Conservation (phyloP, 768 basidiomycete species). For the Rhizopogon vesiculosus region DNA sequence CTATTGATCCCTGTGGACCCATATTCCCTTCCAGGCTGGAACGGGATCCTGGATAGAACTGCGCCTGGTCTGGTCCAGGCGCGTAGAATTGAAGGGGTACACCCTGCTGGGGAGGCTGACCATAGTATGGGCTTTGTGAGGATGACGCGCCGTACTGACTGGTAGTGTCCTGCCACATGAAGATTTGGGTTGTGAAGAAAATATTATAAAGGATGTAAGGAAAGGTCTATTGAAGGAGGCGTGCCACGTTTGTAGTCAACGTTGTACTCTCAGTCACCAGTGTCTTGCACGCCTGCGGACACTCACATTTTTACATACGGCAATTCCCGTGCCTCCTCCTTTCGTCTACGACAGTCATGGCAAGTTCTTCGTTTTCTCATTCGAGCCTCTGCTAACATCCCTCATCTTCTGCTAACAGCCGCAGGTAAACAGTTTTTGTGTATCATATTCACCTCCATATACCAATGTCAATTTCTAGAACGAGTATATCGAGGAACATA, state of each 20-base stretch:
- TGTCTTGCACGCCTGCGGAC: too few relatives aligned
- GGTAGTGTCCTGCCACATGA: slow-evolving; percentile 75
- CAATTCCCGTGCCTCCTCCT: slow-evolving; percentile 18
- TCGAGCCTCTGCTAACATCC: slow-evolving; percentile 9
- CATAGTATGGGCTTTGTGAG: slow-evolving; percentile 57
- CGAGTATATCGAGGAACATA: slow-evolving; percentile 99
- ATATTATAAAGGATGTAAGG: background rate
- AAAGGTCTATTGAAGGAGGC: background rate
- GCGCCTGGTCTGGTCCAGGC: slow-evolving; percentile 50
- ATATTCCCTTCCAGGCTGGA: slow-evolving; percentile 76
- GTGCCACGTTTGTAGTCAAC: slow-evolving; percentile 1
- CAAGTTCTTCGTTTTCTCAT: slow-evolving; percentile 8
- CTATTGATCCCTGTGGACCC: slow-evolving; percentile 48
- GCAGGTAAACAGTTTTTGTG: slow-evolving; percentile 42
- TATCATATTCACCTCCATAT: background rate
- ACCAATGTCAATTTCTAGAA: slow-evolving; percentile 50
- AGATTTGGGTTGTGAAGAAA: background rate
- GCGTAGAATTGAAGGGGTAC: slow-evolving; percentile 76
- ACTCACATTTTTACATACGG: slow-evolving; percentile 9
- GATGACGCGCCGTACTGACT: slow-evolving; percentile 50
- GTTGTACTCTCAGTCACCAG: slow-evolving; percentile 8
- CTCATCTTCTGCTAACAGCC: slow-evolving; percentile 37
- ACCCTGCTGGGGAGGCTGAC: slow-evolving; percentile 40
- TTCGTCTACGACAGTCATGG: slow-evolving; percentile 16
- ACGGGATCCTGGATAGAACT: slow-evolving; percentile 66